Conservation (phyloP, 305 asterid genomes). For the Nicotiana rustica region DNA sequence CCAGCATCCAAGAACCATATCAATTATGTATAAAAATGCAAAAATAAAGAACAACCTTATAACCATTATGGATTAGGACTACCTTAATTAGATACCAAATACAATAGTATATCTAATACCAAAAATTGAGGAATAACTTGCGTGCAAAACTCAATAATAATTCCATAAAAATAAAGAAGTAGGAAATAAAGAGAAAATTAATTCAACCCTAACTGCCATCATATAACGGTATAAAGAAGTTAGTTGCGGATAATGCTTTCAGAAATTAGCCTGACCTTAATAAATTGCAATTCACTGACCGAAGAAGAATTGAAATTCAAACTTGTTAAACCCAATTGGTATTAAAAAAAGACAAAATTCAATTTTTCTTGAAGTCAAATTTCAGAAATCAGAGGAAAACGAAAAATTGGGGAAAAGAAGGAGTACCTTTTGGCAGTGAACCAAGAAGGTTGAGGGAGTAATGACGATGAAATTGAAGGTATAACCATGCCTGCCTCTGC, state of each 20-base stretch:
- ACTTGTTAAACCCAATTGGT: slow-evolving; percentile 29
- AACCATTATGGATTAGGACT: not conserved
- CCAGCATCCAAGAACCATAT: not conserved
- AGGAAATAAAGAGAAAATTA: not conserved
- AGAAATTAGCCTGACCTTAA: not conserved
- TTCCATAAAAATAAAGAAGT: not conserved
- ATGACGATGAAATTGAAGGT: slow-evolving; percentile 35
- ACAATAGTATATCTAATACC: not conserved
- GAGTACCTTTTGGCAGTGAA: slow-evolving; percentile 52
- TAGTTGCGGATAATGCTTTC: too few species aligned
- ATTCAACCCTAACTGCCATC: not conserved
- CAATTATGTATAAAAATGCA: not conserved
- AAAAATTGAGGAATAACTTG: not conserved
- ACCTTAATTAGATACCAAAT: slow-evolving; percentile 15
- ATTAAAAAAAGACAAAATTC: not conserved
- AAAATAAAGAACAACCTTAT: not conserved
- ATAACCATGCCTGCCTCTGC: not conserved
- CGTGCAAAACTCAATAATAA: not conserved
- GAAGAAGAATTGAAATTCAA: not conserved
- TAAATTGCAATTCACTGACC: not conserved
- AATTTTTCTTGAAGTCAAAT: not conserved
- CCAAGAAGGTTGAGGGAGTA: slow-evolving; percentile 50
- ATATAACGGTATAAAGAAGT: not conserved
- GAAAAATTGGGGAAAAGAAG: not conserved
- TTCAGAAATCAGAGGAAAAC: not conserved